Evolutionary conservation across 805 yeast genomes (phyloP).

Genomic region (Yarrowia divulgata): DNA sequence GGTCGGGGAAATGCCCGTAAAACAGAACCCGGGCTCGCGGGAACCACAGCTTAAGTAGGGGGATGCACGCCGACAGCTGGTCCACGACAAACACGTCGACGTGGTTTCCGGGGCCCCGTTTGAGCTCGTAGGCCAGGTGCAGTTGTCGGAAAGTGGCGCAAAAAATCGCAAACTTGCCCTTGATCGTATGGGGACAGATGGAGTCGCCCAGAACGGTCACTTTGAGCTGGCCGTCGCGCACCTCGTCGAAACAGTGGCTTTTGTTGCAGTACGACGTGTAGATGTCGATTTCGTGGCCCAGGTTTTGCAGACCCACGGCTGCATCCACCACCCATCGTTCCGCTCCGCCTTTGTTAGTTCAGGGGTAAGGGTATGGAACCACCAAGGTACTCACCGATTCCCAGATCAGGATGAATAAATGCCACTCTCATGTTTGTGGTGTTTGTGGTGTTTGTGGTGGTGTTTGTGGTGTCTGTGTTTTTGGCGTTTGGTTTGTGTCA

Average conservation of each 20-base stretch:
- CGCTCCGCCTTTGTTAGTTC: slow-evolving; percentile 67
- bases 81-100: slow-evolving; percentile 85
- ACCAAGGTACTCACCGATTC: slow-evolving; percentile 64
- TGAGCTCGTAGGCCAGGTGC: slow-evolving; percentile 61
- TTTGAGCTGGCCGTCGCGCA: slow-evolving; percentile 59
- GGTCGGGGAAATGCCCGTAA: slow-evolving; percentile 97
- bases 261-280: slow-evolving; percentile 92
- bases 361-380: background rate
- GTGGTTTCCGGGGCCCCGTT: slow-evolving; percentile 55
- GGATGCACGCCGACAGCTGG: slow-evolving; percentile 85
- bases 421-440: slow-evolving; percentile 64
- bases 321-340: slow-evolving; percentile 97
- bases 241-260: slow-evolving; percentile 90
- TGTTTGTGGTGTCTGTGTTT: too few relatives aligned
- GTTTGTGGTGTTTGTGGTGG: background rate
- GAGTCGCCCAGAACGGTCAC: slow-evolving; percentile 81
- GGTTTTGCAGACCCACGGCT: slow-evolving; percentile 81
- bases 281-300: slow-evolving; percentile 67
- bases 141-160: slow-evolving; percentile 87
- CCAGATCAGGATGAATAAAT: slow-evolving; percentile 93
- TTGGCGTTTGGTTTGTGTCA: background rate
- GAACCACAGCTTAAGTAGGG: slow-evolving; percentile 59
- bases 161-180: slow-evolving; percentile 74
- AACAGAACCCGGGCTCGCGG: slow-evolving; percentile 65
- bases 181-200: slow-evolving; percentile 73